Evolutionary conservation across 1,139 yeast genomes (phyloP), one percentile per base, ranked within the genome.

Genomic region (Pneumocystis wakefieldiae): DNA sequence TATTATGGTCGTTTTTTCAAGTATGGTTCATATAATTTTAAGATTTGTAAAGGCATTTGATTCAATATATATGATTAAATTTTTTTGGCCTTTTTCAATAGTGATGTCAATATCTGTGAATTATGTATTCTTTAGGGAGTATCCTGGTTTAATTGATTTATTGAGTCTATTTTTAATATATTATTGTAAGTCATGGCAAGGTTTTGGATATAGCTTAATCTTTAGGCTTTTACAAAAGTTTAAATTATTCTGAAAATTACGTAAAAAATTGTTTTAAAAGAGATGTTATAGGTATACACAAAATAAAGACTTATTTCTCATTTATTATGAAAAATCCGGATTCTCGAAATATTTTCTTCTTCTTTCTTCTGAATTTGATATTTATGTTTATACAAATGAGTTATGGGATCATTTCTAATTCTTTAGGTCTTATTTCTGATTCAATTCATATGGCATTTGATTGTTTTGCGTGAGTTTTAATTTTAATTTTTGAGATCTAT

Each of bases 401-500:
- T 17, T 94, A 94, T 72, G 91, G 97, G 0, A 86, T 94, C 74
- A 79, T 95, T 67, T 90, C 97, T 0, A 91, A 88, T 71, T 91
- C 97, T 0, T 76, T 94, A 57, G 97, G 98, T 8, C 77, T 94
- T 36, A 76, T 94, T 61, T 89, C 96, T 7, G 99, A 94, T 71
- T 89, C 96, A 3, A 78, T 92, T 62, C 99, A 92, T 74, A 92
- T 92, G 99, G 88, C 95, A 2, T 78, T 92, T 64, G 98, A 92
- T 73, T 59, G 55, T 59, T 36, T 38, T 59, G 36, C 61, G 36
- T 24, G 24, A 59, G 37, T 36, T 17, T 57, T 24, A 19, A 10
- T 28, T 57, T 29, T 37, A 57, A 24, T 57, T 57, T 32, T 24
- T 38, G 35, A 36, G 10, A 10, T 19, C 53, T 28, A 12, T 19